Base-by-base conservation (phyloP, 129 eudicot genomes). In the Flaveria trinervia region DNA sequence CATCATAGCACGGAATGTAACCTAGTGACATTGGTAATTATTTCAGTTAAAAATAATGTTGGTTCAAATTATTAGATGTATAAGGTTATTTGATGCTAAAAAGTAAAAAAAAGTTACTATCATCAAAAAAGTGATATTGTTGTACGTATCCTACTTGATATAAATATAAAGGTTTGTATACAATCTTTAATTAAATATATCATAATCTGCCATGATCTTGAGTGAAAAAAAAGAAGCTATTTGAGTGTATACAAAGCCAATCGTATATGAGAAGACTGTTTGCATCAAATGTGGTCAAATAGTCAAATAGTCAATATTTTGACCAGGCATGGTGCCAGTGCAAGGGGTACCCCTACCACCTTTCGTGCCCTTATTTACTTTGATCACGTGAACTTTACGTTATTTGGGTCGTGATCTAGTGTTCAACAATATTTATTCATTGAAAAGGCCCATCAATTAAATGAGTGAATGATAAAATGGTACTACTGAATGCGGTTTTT, bases 251-350 rank as follows among this genome's bases (percentile, higher is more conserved):
- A 15, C 36, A 61, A 79, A 71, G 77, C 62, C 26, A 71, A 50
- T 33, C 16, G 82, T 71, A 15, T 48, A 7, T 62, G 41, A 71
- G 62, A 70, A 59, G 77, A 50, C 54, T 79, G 72, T 79, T 79
- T 2, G 71, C 3, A 36, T 3, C 33, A 52, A 76, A 49, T 79
- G 46, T 61, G 65, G 80, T 66, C 68, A 67, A 67, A 77, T 77
- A 49, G 82, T 78, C 82, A 74, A 74, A 74, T 16, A 60, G 72
- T 75, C 71, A 79, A 79, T 50, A 61, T 72, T 79, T 79, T 79
- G 83, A 79, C 83, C 83, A 62, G 20, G 33, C 56, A 79, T 45
- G 18, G 28, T 48, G 49, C 50, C 65, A 59, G 60, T 68, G 62
- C 52, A 65, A 33, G 51, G 56, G 66, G 41, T 77, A 45, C 83